Base-by-base conservation (phyloP, 306 rosid genomes). In the Quercus variabilis region DNA sequence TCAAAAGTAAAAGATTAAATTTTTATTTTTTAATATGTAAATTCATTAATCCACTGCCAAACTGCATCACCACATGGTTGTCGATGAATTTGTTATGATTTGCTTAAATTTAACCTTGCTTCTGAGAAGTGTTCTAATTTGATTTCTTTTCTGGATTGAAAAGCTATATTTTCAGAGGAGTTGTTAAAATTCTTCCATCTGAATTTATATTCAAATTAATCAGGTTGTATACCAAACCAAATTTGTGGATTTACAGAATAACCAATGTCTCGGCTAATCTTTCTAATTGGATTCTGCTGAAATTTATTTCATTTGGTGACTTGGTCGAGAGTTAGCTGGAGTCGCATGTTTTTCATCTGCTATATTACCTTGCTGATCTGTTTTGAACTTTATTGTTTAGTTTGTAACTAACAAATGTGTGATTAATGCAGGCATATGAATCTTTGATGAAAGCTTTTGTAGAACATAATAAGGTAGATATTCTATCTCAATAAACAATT, bases 381-480 rank as follows among this genome's bases (percentile, higher is more conserved):
- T 64, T 64, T 64, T 64, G 52, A 41, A 21, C 64, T 80, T 20
- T 35, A 38, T 54, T 55, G 51, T 71, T 62, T 78, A 73, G 60
- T 19, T 38, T 74, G 73, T 55, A 70, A 46, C 69, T 78, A 52
- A 80, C 56, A 33, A 49, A 62, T 79, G 55, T 76, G 69, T 82
- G 71, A 41, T 68, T 18, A 60, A 63, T 86, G 86, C 92, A 95
- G 99, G 94, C 97, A 20, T 92, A 92, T 79, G 96, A 82, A 76
- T 86, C 86, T n/a, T 84, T 95, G 84, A 91, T 84, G 85, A 95
- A 95, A 83, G 98, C 98, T 18, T 95, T 92, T 79, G 73, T 80
- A 65, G 99, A 95, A 52, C 98, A 88, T 55, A 95, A 95, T 64
- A 95, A 92, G 99, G 99, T 93, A 78, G 71, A 74, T 55, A 71